Evolutionary conservation across 2,329 filamentous ascomycete species (phyloP).

Genomic region (Aureobasidium sp.): DNA sequence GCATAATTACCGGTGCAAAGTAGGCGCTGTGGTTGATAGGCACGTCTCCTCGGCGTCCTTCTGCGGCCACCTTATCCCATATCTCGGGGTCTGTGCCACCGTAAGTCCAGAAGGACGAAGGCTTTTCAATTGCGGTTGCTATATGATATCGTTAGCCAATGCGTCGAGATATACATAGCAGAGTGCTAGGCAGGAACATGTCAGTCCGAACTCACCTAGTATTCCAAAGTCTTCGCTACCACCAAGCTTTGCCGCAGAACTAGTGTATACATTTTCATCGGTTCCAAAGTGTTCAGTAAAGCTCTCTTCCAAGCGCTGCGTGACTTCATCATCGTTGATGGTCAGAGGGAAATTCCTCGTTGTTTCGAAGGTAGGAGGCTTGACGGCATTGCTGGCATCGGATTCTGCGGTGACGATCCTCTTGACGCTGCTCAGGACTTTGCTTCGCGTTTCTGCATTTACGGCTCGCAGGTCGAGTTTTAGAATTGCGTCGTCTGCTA

Average conservation of each 20-base stretch:
- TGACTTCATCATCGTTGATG: conserved; percentile 56
- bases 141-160: conserved; percentile 11
- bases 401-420: conserved; percentile 65
- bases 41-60: conserved; percentile 51
- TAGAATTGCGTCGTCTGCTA: conserved; percentile 60
- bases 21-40: conserved; percentile 66
- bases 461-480: conserved; percentile 62
- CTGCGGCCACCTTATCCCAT: conserved; percentile 56
- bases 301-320: conserved; percentile 43
- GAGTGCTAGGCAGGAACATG: not conserved
- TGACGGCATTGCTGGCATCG: conserved; percentile 49
- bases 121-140: conserved; percentile 51
- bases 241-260: conserved; percentile 45
- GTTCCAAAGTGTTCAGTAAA: conserved; percentile 54
- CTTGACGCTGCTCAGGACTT: conserved; percentile 52
- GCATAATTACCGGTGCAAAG: conserved; percentile 66
- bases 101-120: conserved; percentile 61
- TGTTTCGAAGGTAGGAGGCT: conserved; percentile 48
- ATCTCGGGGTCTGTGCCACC: conserved; percentile 57
- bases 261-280: conserved; percentile 37
- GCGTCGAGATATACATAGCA: not conserved
- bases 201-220: conserved; percentile 44
- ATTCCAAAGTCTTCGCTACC: conserved; percentile 67
- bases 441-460: conserved; percentile 49
- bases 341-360: conserved; percentile 54